Base-by-base conservation (phyloP, 345 rosid genomes). In the Eucalyptus pumila region DNA sequence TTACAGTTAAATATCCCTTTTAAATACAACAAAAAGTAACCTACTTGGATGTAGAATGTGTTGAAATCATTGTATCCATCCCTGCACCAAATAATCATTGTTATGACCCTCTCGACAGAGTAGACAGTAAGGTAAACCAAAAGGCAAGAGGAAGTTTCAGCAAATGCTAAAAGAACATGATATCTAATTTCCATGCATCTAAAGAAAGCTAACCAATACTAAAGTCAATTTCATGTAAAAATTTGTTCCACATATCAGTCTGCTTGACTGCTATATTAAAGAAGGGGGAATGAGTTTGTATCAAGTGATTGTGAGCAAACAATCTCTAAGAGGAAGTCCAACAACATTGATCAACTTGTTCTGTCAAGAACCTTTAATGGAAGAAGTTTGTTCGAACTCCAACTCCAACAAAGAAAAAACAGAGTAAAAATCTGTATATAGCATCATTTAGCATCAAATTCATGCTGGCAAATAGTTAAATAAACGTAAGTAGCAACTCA, bases 11-110 rank as follows among this genome's bases (percentile, higher is more conserved):
- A 69, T 52, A 51, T 24, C 87, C 34, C 87, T 45, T 87, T 67
- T 44, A 32, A 40, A 52, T 87, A 49, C 76, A 86, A 80, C 58
- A 62, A 86, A 83, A 40, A 67, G 47, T 11, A 80, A 52, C 85
- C 72, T 87, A 93, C 98, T 94, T 98, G 99, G 95, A 98, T 91
- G 93, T 98, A 98, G 93, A 98, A 98, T 42, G 98, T 98, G 92
- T 98, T 98, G 96, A 98, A 97, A 93, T 98, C 99, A 54, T 98
- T 98, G 91, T 97, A 98, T 65, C 99, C 99, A 93, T 98, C 99
- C 94, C 99, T 98, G 96, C 94, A 95, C 89, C 93, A 92, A 94
- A 89, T 50, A 91, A 69, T 15, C 90, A 91, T 87, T 62, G 40
- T 76, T 76, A 76, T 11, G 45, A 76, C 83, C 83, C 83, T 76